Base-by-base conservation (phyloP, 106 monocot species). In the Chionographis japonica region DNA sequence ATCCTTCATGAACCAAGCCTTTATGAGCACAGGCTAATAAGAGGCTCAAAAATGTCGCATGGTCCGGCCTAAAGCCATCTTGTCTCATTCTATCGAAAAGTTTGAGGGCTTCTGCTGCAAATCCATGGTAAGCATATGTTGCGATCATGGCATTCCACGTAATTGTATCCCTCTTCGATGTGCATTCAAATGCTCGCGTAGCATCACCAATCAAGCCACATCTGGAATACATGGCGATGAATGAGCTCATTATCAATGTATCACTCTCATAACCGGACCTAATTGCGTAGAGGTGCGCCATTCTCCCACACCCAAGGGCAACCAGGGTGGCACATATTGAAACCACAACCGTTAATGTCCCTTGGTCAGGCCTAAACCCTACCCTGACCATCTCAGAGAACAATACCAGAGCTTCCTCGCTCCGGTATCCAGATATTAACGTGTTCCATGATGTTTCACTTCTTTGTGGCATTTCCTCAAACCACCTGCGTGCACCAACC, bases 401-500 rank as follows among this genome's bases (percentile, higher is more conserved):
- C 51, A 90, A 55, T 35, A 17, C 62, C 61, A 90, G 65, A 54
- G 80, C 76, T 35, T 80, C 77, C 39, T 66, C 72, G 39, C 49
- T 72, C 68, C 68, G 62, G 20, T 75, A 67, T 27, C 80, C 83
- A 20, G 75, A 80, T 14, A 86, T 90, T 16, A 90, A 61, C 15
- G 83, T 83, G 68, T 86, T 86, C 90, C 90, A 90, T 60, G 90
- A 90, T 10, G 90, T 86, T 60, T 86, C 90, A 65, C 80, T 89
- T 66, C 65, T 83, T 54, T 51, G 68, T 3, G 90, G 85, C 71
- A 90, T 90, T 50, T 58, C 70, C 43, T 71, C 56, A 63, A 90
- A 90, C 80, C 82, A 90, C 57, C 27, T 60, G 19, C 51, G 19
- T 12, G 90, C 83, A 59, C 12, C 54, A 12, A 43, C 43, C 69